phyloP scores from a whole-genome alignment of 306 rosid species.

The Prunus armeniaca region DNA sequence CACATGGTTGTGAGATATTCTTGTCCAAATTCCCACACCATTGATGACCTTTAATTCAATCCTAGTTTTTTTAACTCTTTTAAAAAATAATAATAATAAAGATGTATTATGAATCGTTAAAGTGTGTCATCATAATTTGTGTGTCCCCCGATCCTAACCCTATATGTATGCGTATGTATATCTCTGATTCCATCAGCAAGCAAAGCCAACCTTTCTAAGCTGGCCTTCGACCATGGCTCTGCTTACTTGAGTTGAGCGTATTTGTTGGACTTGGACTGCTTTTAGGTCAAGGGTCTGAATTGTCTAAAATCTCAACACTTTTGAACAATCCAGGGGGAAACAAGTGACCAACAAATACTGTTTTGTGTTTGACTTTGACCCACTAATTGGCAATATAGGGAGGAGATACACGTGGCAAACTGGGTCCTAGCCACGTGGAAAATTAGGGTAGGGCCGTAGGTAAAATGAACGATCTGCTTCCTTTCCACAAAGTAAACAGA shows the following conservation, averaged over 20 bases:
- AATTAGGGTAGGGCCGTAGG: not conserved
- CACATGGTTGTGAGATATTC: conserved; percentile 72
- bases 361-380: conserved; percentile 10
- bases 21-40: conserved; percentile 46
- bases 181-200: not conserved
- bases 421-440: not conserved
- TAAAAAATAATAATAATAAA: too few species aligned
- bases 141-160: too few species aligned
- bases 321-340: not conserved
- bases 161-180: not conserved
- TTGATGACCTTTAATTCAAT: too few species aligned
- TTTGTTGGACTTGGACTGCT: conserved; percentile 4
- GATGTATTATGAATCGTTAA: too few species aligned
- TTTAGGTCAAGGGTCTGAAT: not conserved
- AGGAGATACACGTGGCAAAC: conserved; percentile 3
- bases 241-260: not conserved
- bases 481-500: not conserved
- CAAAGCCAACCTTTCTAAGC: not conserved
- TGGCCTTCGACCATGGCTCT: not conserved
- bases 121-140: too few species aligned
- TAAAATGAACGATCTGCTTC: not conserved
- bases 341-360: not conserved
- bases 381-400: not conserved
- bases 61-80: not conserved
- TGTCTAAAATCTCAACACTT: not conserved